Evolutionary conservation across 306 rosid species (phyloP).

Genomic region (Cicer bijugum): DNA sequence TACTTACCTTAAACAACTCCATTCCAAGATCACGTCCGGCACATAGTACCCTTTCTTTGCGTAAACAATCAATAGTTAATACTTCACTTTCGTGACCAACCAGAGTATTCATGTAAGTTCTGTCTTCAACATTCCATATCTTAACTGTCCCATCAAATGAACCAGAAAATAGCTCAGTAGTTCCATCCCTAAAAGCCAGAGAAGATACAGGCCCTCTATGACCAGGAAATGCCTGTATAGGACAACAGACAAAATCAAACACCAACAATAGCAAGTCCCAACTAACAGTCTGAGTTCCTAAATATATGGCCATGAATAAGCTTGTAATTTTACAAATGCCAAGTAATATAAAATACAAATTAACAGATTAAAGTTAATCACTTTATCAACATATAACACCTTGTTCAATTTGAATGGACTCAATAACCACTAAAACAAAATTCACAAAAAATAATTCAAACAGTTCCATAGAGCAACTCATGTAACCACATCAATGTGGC

Average conservation of each 20-base stretch:
- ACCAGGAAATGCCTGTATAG: slow-evolving; percentile 88
- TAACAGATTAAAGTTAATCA: background rate
- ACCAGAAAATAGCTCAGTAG: slow-evolving; percentile 92
- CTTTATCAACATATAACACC: background rate
- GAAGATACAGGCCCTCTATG: slow-evolving; percentile 89
- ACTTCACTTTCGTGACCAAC: slow-evolving; percentile 96
- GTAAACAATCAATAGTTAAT: slow-evolving; percentile 73
- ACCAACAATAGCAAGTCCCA: slow-evolving; percentile 24
- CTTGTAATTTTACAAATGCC: background rate
- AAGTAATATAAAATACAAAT: background rate
- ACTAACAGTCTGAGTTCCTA: slow-evolving; percentile 4
- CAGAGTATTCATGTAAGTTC: slow-evolving; percentile 83
- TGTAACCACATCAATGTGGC: background rate
- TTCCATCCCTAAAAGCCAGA: slow-evolving; percentile 89
- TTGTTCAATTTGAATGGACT: background rate
- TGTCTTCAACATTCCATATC: slow-evolving; percentile 97
- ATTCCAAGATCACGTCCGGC: slow-evolving; percentile 90
- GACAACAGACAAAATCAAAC: slow-evolving; percentile 21
- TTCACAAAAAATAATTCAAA: background rate
- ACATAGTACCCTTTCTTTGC: slow-evolving; percentile 81
- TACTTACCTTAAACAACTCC: slow-evolving; percentile 85
- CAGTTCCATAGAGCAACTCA: background rate
- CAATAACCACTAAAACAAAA: slow-evolving; percentile 7
- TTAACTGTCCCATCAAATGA: slow-evolving; percentile 88
- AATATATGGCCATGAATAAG: background rate